Evolutionary conservation across 2,329 filamentous ascomycete species (phyloP), one percentile per base, ranked within the genome.

Genomic region (Allantophomopsis lycopodina): DNA sequence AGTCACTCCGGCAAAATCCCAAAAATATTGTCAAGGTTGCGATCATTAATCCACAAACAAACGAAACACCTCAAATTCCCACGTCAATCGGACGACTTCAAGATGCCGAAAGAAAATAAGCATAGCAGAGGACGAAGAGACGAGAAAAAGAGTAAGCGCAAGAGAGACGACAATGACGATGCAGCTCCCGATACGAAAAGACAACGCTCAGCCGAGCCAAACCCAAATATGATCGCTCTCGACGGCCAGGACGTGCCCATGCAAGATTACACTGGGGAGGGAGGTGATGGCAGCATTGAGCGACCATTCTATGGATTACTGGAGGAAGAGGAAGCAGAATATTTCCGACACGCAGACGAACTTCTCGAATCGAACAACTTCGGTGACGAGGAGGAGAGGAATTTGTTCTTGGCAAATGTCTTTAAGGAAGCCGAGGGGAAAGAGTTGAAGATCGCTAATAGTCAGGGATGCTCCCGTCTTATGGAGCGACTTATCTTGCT

Each of bases 371-470:
- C 85, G 49, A 91, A 96, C 62, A 77, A 89, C 56, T 96, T 96
- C 57, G 75, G 73, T 32, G 77, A 79, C 32, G 59, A 75, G 39
- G 85, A 94, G 49, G 82, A 87, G 49, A 72, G 79, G 42, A 64
- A 67, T 40, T 53, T 81, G 37, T 87, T 86, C 53, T 60, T 96
- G 36, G 76, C 80, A 44, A 93, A 81, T 58, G 83, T 96, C 38
- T 94, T 83, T 61, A 71, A 73, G 48, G 89, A 96, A 61, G 87
- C 88, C 1, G 69, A 78, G 44, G 87, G 86, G 44, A 96, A 96
- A 61, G 91, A 96, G 60, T 68, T 98, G 54, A 98, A 96, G 68
- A 75, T 98, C 46, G 88, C 88, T 17, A 91, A 85, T 62, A 94
- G 87, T 58, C 91, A 98, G 62, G 91, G 85, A 3, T 95, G 88